Conservation (phyloP, 345 rosid genomes). For the Corchorus olitorius region DNA sequence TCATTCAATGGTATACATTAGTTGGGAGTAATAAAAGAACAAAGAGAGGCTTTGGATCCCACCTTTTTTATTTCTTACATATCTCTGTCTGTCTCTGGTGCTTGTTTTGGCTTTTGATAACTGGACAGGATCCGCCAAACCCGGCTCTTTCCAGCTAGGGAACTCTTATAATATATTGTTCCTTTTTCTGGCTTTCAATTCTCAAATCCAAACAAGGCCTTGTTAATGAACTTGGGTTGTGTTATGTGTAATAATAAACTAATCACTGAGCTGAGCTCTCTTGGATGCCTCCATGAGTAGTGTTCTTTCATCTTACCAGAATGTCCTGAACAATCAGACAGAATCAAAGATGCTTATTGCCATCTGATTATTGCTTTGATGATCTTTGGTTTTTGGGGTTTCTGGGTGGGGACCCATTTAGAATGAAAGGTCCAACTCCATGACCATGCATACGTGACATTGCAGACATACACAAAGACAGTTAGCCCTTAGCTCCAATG, state of each 20-base stretch:
- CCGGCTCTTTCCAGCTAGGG: conserved; percentile 70
- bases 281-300: background rate
- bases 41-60: conserved; percentile 46
- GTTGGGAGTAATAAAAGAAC: conserved; percentile 29
- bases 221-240: conserved; percentile 7
- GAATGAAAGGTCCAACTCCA: conserved; percentile 28
- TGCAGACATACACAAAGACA: conserved; percentile 28
- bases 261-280: conserved; percentile 17
- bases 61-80: conserved; percentile 21
- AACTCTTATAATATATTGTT: conserved; percentile 21
- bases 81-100: background rate
- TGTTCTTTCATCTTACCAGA: background rate
- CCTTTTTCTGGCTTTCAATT: conserved; percentile 20
- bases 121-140: conserved; percentile 74
- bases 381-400: background rate
- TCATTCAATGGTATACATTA: background rate
- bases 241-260: background rate
- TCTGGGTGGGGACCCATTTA: background rate
- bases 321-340: conserved; percentile 32
- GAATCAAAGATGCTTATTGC: conserved; percentile 23
- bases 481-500: conserved; percentile 19
- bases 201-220: conserved; percentile 29
- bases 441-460: conserved; percentile 33
- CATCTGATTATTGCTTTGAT: conserved; percentile 20
- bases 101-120: conserved; percentile 33